Base-by-base conservation (phyloP, 495 filamentous ascomycete species). In the Schizothecium vesticola region DNA sequence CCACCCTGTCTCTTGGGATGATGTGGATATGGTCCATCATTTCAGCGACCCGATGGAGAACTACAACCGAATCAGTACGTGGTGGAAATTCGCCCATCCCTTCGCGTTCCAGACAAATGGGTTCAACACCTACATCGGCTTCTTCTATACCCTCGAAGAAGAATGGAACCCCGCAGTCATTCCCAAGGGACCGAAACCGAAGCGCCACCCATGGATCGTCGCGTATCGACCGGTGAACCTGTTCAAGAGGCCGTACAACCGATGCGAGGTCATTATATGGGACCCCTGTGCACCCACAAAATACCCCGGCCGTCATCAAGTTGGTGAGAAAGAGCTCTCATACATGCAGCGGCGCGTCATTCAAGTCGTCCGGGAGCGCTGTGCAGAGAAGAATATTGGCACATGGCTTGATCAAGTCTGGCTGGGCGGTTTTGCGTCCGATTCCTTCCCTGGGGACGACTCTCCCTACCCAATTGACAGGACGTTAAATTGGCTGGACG, bases 191-290 rank as follows among this genome's bases (percentile, higher is more conserved):
- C 62, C 8, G 3, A 74, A 58, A 13, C 63, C 65, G 0, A 59
- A 33, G 11, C 72, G 76, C 6, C 75, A 82, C 56, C 79, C 82
- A 7, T 84, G 82, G 82, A 63, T 83, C 22, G 81, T 72, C 6
- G 65, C 81, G 3, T 74, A 76, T 28, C 75, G 82, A 22, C 77
- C 77, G 1, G 70, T 77, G 36, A 76, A 82, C 29, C 72, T 75
- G 3, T 74, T 79, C 59, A 29, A 59, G 24, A 63, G 23, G 23
- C 65, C 72, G 6, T 76, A 66, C 26, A 28, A 0, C 0, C 58
- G 65, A 13, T 73, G 74, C 13, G 81, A 84, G 64, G 55, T 84
- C n/a, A 78, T 84, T 56, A 80, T 84, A 65, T 84, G 82, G 82
- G 82, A 84, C 66, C 59, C 75, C 10, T 62, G 70, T 1, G 77